phyloP scores from a whole-genome alignment of 108 stramenopile species.

The Discostella pseudostelligera region DNA sequence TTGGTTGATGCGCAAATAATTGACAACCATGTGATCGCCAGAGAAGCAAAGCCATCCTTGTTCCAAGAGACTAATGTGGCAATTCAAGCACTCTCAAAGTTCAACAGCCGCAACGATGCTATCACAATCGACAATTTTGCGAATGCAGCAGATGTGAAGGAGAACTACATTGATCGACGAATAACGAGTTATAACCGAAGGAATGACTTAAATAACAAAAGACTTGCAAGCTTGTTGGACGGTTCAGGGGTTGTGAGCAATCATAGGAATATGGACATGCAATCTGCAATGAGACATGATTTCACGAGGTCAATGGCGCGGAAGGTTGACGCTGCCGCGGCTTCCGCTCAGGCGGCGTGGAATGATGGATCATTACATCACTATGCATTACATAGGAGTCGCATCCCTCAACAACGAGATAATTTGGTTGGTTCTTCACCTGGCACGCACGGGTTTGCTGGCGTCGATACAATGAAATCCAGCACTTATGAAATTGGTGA shows the following conservation, averaged over 20 bases:
- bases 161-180: neutral
- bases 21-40: too few relatives aligned
- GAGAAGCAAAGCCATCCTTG: neutral
- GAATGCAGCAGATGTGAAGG: neutral
- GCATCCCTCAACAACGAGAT: neutral
- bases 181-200: neutral
- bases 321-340: neutral
- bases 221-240: too few relatives aligned
- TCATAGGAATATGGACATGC: too few relatives aligned
- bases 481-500: too few relatives aligned
- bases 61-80: neutral
- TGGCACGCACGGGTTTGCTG: too few relatives aligned
- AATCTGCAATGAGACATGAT: too few relatives aligned
- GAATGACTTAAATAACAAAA: too few relatives aligned
- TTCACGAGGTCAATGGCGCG: too few relatives aligned
- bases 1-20: too few relatives aligned
- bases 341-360: constrained; percentile 2
- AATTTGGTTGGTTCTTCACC: neutral
- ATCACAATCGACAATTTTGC: neutral
- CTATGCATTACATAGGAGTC: neutral
- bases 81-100: too few relatives aligned
- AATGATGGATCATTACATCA: neutral
- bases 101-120: neutral
- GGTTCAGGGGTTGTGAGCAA: too few relatives aligned
- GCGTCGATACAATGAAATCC: too few relatives aligned